Evolutionary conservation across 2,329 filamentous ascomycete species (phyloP).

Genomic region (Botrytis sinoallii): DNA sequence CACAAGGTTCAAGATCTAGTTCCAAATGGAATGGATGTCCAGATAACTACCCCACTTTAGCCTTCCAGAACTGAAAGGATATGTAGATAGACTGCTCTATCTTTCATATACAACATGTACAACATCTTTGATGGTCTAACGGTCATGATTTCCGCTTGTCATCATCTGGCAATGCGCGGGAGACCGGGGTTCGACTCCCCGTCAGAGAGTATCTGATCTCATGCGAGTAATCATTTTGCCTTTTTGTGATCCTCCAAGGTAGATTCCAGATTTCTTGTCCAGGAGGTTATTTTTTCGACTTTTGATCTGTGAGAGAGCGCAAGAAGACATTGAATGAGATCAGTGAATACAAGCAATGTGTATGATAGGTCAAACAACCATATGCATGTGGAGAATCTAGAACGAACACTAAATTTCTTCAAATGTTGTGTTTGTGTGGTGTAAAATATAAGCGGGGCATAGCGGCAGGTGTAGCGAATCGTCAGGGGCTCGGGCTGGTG

Average conservation of each 20-base stretch:
- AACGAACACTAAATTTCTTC: background rate
- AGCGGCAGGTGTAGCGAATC: background rate
- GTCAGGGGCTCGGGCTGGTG: background rate
- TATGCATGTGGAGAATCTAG: background rate
- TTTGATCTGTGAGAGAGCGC: background rate
- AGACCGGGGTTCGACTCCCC: conserved; percentile 35
- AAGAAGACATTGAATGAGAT: background rate
- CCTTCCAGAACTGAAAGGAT: background rate
- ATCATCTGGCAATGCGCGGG: conserved; percentile 24
- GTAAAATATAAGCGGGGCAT: background rate
- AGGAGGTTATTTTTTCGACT: background rate
- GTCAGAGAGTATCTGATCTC: conserved; percentile 18
- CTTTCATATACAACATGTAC: too few species aligned
- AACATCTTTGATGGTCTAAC: conserved; percentile 38
- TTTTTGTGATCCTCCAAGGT: fast-evolving
- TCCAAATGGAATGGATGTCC: background rate
- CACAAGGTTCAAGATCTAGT: background rate
- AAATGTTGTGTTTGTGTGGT: background rate
- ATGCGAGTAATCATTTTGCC: background rate
- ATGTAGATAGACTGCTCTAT: fast-evolving
- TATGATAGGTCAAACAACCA: background rate
- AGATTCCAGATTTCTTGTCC: background rate
- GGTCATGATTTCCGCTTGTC: conserved; percentile 41
- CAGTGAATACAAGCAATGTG: background rate
- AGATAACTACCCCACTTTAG: background rate